These are phyloP conservation scores for Hypomontagnella monticulosa DNA, from an alignment of 495 filamentous ascomycete genomes.

Conservation along the genomic window DNA sequence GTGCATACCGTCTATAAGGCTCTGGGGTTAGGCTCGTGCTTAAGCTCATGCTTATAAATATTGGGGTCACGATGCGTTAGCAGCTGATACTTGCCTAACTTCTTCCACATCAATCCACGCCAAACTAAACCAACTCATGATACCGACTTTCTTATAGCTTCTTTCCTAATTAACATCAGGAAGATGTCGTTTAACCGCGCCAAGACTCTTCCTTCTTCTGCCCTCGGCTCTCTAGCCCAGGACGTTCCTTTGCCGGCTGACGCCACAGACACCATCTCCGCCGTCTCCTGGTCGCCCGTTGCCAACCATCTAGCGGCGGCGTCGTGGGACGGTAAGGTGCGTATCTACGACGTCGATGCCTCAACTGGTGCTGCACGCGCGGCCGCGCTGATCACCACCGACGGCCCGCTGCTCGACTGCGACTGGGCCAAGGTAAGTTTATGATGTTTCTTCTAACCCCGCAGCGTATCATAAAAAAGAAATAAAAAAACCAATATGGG, in stretches of 20 bases:
- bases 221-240: constrained; percentile 73
- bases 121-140: too few relatives aligned
- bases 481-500: constrained; percentile 21
- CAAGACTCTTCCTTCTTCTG: constrained; percentile 57
- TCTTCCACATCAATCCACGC: too few relatives aligned
- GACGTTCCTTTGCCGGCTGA: constrained; percentile 70
- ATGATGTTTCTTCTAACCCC: constrained; percentile 4
- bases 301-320: constrained; percentile 72
- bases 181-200: constrained; percentile 9
- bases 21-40: neutral
- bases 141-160: neutral
- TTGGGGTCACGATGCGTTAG: neutral
- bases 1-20: neutral
- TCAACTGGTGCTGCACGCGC: constrained; percentile 72
- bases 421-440: constrained; percentile 81
- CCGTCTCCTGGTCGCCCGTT: constrained; percentile 76
- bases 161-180: neutral
- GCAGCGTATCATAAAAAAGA: constrained; percentile 17
- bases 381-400: constrained; percentile 76
- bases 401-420: constrained; percentile 76
- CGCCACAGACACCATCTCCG: constrained; percentile 85
- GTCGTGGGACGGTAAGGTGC: constrained; percentile 92
- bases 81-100: neutral
- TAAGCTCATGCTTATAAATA: constrained; percentile 15
- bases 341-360: constrained; percentile 82